Evolutionary conservation across 257 asterid species (phyloP), one percentile per base, ranked within the genome.

Genomic region (Euphrasia confusa): DNA sequence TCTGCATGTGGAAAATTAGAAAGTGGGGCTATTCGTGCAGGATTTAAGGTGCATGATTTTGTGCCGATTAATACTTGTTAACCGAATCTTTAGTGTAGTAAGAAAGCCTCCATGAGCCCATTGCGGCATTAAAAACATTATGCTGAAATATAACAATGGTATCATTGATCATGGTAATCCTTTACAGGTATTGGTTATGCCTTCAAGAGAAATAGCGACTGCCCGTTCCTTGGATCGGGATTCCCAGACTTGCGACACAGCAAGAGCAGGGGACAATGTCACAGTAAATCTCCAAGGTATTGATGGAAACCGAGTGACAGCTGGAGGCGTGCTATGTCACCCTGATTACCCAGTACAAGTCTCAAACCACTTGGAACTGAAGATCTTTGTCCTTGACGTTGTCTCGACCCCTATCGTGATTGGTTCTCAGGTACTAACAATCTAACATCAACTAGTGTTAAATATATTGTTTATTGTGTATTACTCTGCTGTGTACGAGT

Each of bases 201-300:
- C 97, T 64, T 83, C 83, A 50, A 68, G 86, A 76, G 82, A 74
- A 76, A 56, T 74, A 53, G 96, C 87, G 1, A 80, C 81, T 27
- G 92, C 79, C 54, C 95, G 87, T 54, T 83, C 84, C 4, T 72
- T 92, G 78, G 90, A 84, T 69, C 75, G 84, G 45, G 90, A 92
- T 63, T 78, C 95, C 39, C 76, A 74, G 73, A 74, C 60, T 44
- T 86, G 86, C 61, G 77, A 69, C 68, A 58, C 76, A 56, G 99
- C 99, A 14, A 83, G 95, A 81, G 91, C 99, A 61, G 99, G 99
- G 33, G 99, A 92, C 74, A 89, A 85, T 66, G 94, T 84, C 54
- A 78, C 88, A 6, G 80, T 92, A 58, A 81, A 57, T 75, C 79
- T 92, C 67, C 96, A 83, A 77, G 95, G 97, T 49, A 79, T 83